Evolutionary conservation across 2,329 filamentous ascomycete species (phyloP).

Genomic region (Escovopsis weberi): DNA sequence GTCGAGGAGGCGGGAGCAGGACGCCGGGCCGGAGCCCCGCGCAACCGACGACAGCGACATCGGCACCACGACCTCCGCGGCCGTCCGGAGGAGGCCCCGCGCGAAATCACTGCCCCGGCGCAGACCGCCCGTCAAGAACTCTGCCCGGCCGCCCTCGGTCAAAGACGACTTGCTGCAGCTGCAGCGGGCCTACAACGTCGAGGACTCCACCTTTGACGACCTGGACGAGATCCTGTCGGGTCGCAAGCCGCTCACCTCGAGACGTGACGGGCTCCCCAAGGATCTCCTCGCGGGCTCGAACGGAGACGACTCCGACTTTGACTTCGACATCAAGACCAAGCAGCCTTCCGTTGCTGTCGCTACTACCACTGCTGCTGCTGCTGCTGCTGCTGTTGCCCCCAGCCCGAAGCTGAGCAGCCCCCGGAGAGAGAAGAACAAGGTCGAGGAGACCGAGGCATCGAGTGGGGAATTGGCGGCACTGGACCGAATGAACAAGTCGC

Average conservation of each 20-base stretch:
- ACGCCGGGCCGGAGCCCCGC: slow-evolving; percentile 20
- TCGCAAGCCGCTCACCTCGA: slow-evolving; percentile 19
- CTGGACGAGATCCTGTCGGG: slow-evolving; percentile 34
- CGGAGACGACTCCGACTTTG: slow-evolving; percentile 11
- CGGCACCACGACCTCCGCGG: slow-evolving; percentile 10
- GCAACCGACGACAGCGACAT: slow-evolving; percentile 12
- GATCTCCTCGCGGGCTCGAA: slow-evolving; percentile 11
- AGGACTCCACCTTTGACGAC: slow-evolving; percentile 46
- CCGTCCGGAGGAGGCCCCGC: slow-evolving; percentile 13
- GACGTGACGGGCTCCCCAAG: slow-evolving; percentile 13
- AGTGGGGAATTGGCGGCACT: slow-evolving; percentile 28
- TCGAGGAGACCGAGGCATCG: slow-evolving; percentile 8
- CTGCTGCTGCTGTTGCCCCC: no score
- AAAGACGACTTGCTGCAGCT: slow-evolving; percentile 41
- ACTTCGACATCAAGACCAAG: slow-evolving; percentile 8
- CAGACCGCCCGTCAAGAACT: slow-evolving; percentile 35
- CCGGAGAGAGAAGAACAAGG: slow-evolving; percentile 6
- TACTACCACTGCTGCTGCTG: no score
- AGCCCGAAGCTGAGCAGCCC: neutral
- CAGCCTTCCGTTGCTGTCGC: neutral
- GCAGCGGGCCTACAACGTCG: slow-evolving; percentile 36
- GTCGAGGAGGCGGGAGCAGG: slow-evolving; percentile 12
- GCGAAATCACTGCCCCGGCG: slow-evolving; percentile 27
- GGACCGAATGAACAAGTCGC: slow-evolving; percentile 35
- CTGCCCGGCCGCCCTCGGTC: slow-evolving; percentile 37